These are phyloP conservation scores for Aspergillus uvarum DNA, from an alignment of 2,329 filamentous ascomycete species.

Conservation along the genomic window DNA sequence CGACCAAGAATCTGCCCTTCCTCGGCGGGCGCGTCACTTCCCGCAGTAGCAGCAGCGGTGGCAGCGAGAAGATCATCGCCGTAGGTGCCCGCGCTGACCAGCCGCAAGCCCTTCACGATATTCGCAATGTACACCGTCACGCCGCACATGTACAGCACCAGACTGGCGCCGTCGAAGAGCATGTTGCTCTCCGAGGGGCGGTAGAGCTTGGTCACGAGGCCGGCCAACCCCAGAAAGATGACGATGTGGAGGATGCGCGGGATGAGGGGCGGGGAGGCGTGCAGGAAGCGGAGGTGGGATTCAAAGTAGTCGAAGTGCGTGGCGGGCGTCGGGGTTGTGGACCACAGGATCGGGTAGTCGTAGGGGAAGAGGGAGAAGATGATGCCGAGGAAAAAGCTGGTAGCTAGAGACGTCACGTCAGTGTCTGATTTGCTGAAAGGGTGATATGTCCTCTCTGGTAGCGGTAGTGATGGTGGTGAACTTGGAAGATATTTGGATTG, in stretches of 20 bases:
- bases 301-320: conserved; percentile 82
- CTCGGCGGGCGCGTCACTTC: conserved; percentile 39
- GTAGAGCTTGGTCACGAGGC: conserved; percentile 94
- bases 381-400: conserved; percentile 97
- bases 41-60: not conserved
- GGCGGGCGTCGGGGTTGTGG: conserved; percentile 40
- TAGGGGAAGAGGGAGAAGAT: conserved; percentile 96
- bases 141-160: conserved; percentile 77
- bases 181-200: conserved; percentile 90
- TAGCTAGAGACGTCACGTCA: conserved; percentile 55
- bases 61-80: conserved; percentile 46
- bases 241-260: conserved; percentile 91
- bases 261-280: conserved; percentile 88
- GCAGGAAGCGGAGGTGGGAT: conserved; percentile 84
- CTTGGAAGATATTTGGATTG: too few relatives aligned
- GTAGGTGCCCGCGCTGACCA: conserved; percentile 73
- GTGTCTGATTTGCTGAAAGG: conserved; percentile 7
- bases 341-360: conserved; percentile 57
- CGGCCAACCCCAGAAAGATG: conserved; percentile 80
- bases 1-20: conserved; percentile 71
- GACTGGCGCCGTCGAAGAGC: conserved; percentile 78
- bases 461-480: conserved; percentile 23
- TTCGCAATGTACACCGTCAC: conserved; percentile 93
- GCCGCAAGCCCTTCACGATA: conserved; percentile 89
- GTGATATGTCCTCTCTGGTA: too few relatives aligned